Evolutionary conservation across 805 yeast species (phyloP).

Genomic region (Yamadazyma insecticola): DNA sequence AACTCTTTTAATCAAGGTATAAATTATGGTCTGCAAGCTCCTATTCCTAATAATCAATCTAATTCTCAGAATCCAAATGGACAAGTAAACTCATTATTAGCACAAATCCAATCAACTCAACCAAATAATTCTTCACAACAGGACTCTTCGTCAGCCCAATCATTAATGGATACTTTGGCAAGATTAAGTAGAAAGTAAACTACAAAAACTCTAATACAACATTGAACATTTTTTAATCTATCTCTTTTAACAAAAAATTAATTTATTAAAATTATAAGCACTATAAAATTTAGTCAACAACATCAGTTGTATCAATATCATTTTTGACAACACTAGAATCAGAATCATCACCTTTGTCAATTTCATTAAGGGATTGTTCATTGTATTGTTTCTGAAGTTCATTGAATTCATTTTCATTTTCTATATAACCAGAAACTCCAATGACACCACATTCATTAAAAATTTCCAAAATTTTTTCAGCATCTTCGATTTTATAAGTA

Average conservation of each 20-base stretch:
- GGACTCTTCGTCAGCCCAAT: conserved; percentile 14
- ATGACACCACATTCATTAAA: conserved; percentile 81
- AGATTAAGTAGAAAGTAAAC: conserved; percentile 28
- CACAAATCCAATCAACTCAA: conserved; percentile 8
- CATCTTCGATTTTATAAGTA: conserved; percentile 65
- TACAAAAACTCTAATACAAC: not conserved
- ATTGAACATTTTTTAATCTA: not conserved
- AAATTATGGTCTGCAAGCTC: conserved; percentile 1
- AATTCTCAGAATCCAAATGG: not conserved
- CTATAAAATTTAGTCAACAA: conserved; percentile 16
- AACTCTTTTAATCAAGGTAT: too few relatives aligned
- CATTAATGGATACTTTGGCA: conserved; percentile 34
- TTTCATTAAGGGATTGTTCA: conserved; percentile 12
- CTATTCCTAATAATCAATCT: not conserved
- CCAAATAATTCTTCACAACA: not conserved
- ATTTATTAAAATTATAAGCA: not conserved
- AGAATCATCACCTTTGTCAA: conserved; percentile 10
- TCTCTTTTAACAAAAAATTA: not conserved
- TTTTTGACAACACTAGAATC: not conserved
- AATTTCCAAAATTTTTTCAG: conserved; percentile 68
- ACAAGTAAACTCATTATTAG: conserved; percentile 8
- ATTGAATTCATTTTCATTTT: conserved; percentile 66
- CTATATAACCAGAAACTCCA: conserved; percentile 72
- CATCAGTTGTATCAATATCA: conserved; percentile 14
- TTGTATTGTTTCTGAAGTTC: conserved; percentile 47